Conservation (phyloP, 176 grass and related monocot species). For the Zoysia japonica region DNA sequence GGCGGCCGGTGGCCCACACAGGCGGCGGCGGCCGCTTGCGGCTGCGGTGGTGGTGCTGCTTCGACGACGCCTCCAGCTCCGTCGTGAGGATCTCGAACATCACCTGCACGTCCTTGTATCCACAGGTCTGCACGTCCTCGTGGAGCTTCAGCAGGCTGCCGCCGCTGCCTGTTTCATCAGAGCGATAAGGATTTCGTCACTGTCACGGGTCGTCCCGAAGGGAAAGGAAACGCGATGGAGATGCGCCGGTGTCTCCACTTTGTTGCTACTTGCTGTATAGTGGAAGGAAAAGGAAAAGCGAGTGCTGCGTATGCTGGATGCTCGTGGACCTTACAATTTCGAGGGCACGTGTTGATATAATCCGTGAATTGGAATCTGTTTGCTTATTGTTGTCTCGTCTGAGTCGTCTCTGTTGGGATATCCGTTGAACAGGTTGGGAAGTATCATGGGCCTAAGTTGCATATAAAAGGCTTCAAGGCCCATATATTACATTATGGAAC, state of each 20-base stretch:
- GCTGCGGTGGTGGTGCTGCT: not conserved
- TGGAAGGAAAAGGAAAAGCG: conserved; percentile 27
- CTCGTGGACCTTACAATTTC: conserved; percentile 21
- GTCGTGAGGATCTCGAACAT: conserved; percentile 90
- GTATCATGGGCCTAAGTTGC: conserved; percentile 5
- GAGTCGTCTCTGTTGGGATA: no score
- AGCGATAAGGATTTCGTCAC: conserved; percentile 39
- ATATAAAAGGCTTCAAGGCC: not conserved
- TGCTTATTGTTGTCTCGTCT: no score
- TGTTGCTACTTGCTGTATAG: not conserved
- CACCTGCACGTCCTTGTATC: conserved; percentile 90
- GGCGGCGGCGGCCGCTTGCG: conserved; percentile 36
- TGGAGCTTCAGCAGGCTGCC: conserved; percentile 80
- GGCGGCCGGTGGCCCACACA: conserved; percentile 20
- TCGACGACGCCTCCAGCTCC: conserved; percentile 51
- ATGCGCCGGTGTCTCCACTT: not conserved
- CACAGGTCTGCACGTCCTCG: conserved; percentile 83
- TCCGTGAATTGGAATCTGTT: no score
- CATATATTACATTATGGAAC: not conserved
- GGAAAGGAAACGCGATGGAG: not conserved
- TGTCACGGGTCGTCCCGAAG: conserved; percentile 16
- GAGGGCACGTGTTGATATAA: not conserved
- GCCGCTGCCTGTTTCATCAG: conserved; percentile 53
- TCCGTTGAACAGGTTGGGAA: not conserved
- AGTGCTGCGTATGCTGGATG: conserved; percentile 3